These are phyloP conservation scores for Kwoniella dendrophila DNA, from an alignment of 768 basidiomycete species.

Conservation along the genomic window DNA sequence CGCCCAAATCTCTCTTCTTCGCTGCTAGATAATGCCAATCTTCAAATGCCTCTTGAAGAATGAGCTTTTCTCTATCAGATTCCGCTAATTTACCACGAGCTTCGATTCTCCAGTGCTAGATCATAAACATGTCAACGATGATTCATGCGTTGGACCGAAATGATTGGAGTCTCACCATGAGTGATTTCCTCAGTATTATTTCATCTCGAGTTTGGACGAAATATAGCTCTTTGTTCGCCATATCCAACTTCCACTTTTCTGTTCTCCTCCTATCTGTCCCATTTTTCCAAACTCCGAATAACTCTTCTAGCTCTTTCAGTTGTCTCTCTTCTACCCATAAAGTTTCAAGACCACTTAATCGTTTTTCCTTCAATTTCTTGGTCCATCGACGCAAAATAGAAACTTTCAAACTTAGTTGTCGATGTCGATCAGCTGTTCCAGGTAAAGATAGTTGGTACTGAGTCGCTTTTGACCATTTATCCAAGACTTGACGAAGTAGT, in stretches of 20 bases:
- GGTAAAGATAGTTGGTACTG: slow-evolving; percentile 27
- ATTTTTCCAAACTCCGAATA: slow-evolving; percentile 31
- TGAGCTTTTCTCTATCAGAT: neutral
- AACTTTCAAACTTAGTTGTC: slow-evolving; percentile 18
- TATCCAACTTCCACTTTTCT: slow-evolving; percentile 35
- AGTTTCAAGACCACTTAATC: slow-evolving; percentile 15
- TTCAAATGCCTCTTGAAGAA: neutral
- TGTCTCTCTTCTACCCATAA: neutral
- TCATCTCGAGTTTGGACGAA: slow-evolving; percentile 20
- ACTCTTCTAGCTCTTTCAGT: neutral
- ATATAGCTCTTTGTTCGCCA: slow-evolving; percentile 28
- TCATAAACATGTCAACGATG: neutral
- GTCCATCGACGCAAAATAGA: slow-evolving; percentile 28
- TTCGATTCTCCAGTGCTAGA: slow-evolving; percentile 25
- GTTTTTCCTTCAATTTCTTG: slow-evolving; percentile 11
- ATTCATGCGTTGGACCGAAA: neutral
- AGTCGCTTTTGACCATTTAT: slow-evolving; percentile 28
- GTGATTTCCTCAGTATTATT: neutral
- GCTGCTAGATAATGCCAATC: slow-evolving; percentile 9
- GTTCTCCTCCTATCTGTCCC: slow-evolving; percentile 17
- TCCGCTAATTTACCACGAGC: slow-evolving; percentile 3
- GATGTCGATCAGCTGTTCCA: slow-evolving; percentile 41
- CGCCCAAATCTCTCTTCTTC: neutral
- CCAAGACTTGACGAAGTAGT: slow-evolving; percentile 42
- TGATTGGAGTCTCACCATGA: slow-evolving; percentile 24